These are phyloP conservation scores for Limnanthes douglasii DNA, from an alignment of 345 rosid species.

Conservation along the genomic window DNA sequence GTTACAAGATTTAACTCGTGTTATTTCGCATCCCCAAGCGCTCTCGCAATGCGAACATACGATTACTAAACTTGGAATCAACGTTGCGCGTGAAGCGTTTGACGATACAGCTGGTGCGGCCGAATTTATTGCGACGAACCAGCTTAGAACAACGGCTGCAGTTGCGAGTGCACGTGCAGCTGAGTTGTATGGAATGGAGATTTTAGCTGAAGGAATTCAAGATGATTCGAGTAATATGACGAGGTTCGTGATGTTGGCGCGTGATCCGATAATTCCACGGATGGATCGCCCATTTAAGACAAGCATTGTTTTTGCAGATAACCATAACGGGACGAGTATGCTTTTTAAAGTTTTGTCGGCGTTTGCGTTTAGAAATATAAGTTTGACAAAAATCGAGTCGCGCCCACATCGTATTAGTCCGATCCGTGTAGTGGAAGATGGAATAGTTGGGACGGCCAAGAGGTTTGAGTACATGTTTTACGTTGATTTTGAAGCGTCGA, in stretches of 20 bases:
- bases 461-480: conserved; percentile 90
- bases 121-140: conserved; percentile 57
- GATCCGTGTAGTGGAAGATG: conserved; percentile 63
- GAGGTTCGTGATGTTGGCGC: conserved; percentile 86
- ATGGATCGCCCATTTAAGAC: conserved; percentile 95
- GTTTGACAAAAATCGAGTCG: conserved; percentile 83
- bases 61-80: conserved; percentile 59
- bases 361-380: conserved; percentile 84
- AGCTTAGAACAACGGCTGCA: conserved; percentile 58
- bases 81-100: conserved; percentile 72
- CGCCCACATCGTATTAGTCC: conserved; percentile 84
- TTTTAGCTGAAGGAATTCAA: conserved; percentile 51
- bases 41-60: conserved; percentile 83
- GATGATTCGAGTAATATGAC: conserved; percentile 91
- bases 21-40: conserved; percentile 93
- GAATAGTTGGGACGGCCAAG: conserved; percentile 62
- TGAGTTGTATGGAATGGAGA: conserved; percentile 53
- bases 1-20: conserved; percentile 53
- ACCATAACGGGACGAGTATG: conserved; percentile 84
- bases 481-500: conserved; percentile 87
- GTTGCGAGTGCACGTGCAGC: conserved; percentile 70
- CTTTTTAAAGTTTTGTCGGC: conserved; percentile 88
- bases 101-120: conserved; percentile 97
- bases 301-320: conserved; percentile 92
- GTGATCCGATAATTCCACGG: conserved; percentile 91